phyloP scores from a whole-genome alignment of 495 filamentous ascomycete species.

The Chaetomium cochliodes region DNA sequence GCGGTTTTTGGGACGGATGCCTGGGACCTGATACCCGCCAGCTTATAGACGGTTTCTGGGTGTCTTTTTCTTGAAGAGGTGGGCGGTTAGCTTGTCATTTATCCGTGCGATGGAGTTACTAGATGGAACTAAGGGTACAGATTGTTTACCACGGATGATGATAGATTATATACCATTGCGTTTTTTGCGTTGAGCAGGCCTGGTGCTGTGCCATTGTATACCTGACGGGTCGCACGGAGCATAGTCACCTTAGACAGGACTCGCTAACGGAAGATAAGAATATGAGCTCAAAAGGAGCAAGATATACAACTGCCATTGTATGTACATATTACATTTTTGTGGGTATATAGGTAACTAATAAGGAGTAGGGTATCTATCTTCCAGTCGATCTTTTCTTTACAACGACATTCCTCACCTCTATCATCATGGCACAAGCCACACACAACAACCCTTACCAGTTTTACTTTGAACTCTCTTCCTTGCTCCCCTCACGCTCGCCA shows the following conservation, averaged over 20 bases:
- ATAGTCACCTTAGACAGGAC: no score
- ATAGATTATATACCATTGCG: background rate
- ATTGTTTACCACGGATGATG: background rate
- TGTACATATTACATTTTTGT: background rate
- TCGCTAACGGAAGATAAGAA: no score
- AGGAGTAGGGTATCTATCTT: background rate
- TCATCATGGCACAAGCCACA: background rate
- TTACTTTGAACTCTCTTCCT: background rate
- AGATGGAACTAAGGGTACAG: background rate
- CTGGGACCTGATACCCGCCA: conserved; percentile 17
- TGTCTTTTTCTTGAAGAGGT: conserved; percentile 8
- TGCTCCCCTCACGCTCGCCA: background rate
- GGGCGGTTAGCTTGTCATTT: conserved; percentile 1
- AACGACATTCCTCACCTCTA: background rate
- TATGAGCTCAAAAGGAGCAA: no score
- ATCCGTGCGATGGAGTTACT: conserved; percentile 5
- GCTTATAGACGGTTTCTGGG: conserved; percentile 17
- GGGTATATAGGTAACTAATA: background rate
- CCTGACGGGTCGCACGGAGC: no score
- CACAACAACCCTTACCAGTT: background rate
- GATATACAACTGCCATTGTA: no score
- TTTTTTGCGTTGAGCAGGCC: background rate
- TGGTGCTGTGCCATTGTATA: background rate
- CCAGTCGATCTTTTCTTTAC: background rate
- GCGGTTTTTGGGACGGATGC: background rate